These are phyloP conservation scores for Garcia nutans DNA, from an alignment of 345 rosid species.

Conservation along the genomic window DNA sequence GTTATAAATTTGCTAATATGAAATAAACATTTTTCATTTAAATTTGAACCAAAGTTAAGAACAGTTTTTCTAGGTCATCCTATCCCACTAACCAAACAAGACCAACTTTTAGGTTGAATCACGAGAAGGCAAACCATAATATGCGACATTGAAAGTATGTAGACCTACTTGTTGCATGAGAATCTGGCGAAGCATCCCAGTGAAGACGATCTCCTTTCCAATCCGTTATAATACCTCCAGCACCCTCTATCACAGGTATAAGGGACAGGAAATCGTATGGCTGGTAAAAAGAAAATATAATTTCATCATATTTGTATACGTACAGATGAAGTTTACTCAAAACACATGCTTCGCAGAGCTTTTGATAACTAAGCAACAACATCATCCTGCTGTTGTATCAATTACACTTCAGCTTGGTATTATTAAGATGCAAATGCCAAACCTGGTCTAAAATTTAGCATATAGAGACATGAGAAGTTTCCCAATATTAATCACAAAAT, in stretches of 20 bases:
- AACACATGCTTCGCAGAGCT: neutral
- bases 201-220: constrained; percentile 68
- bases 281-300: constrained; percentile 31
- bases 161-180: constrained; percentile 56
- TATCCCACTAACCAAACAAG: no score
- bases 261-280: constrained; percentile 91
- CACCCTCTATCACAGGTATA: constrained; percentile 86
- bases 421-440: neutral
- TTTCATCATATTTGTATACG: neutral
- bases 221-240: constrained; percentile 84
- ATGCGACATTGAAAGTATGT: neutral
- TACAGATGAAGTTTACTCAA: neutral
- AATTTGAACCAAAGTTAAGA: no score
- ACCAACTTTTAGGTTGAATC: constrained; percentile 1
- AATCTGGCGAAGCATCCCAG: constrained; percentile 77
- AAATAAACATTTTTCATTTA: no score
- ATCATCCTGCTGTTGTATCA: neutral
- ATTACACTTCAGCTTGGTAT: neutral
- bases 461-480: neutral
- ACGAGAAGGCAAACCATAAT: neutral
- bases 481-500: neutral
- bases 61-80: no score
- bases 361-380: neutral
- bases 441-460: neutral
- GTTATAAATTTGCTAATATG: no score